Percentiles rank a stretch among this genome's conserved stretches.
Conservation (phyloP, 305 asterid species). For the Striga hermonthica region DNA sequence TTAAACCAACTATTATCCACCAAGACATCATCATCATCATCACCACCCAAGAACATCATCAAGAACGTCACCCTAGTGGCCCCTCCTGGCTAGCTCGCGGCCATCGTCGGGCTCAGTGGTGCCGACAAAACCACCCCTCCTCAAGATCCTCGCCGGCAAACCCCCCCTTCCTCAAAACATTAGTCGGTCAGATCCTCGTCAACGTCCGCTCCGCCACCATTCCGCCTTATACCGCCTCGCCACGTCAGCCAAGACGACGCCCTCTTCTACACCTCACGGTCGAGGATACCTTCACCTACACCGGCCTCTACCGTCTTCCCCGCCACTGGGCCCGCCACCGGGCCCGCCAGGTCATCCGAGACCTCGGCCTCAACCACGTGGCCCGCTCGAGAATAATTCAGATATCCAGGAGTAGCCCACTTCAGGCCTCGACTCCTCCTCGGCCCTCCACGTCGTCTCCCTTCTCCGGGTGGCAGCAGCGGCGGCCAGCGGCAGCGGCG, state of each 20-base stretch:
- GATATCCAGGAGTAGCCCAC: no score
- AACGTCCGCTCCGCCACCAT: conserved; percentile 40
- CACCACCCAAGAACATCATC: conserved; percentile 44
- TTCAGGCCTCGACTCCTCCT: conserved; percentile 76
- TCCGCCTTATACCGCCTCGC: conserved; percentile 50
- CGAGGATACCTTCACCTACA: conserved; percentile 66
- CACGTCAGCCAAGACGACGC: conserved; percentile 77
- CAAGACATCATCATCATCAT: conserved; percentile 28
- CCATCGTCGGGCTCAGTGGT: conserved; percentile 94
- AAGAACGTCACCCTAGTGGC: conserved; percentile 61
- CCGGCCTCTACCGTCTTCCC: conserved; percentile 57
- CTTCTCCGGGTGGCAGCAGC: conserved; percentile 51
- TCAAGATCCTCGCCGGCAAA: conserved; percentile 71
- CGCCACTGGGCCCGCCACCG: conserved; percentile 37
- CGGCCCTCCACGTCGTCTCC: conserved; percentile 60
- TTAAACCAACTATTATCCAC: conserved; percentile 21
- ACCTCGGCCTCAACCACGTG: conserved; percentile 63
- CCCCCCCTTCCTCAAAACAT: conserved; percentile 36
- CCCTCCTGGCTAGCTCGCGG: conserved; percentile 65
- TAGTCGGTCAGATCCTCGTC: conserved; percentile 53
- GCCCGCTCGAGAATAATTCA: conserved; percentile 44
- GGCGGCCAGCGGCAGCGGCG: no score
- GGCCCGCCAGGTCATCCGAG: conserved; percentile 45
- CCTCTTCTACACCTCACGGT: conserved; percentile 67
- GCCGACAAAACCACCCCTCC: conserved; percentile 79